Evolutionary conservation across 352 stramenopile species (phyloP).

Genomic region (Phytophthora vignae): DNA sequence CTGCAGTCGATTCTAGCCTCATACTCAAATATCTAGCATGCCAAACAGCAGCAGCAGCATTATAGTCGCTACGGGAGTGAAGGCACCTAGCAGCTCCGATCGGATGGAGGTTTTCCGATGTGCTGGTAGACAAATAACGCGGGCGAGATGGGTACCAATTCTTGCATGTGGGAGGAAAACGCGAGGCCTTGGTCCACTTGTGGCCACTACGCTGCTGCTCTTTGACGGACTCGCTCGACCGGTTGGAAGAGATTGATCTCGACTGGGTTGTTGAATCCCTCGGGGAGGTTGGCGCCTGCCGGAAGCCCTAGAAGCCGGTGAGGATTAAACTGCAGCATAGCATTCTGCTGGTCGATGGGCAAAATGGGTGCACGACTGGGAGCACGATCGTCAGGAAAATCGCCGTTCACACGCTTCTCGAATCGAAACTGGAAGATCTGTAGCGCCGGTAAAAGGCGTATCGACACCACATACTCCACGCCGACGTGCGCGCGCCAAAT

Average conservation of each 20-base stretch:
- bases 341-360: background rate
- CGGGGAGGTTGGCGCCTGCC: background rate
- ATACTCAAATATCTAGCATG: too few relatives aligned
- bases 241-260: background rate
- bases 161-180: too few relatives aligned
- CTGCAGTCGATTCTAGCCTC: too few relatives aligned
- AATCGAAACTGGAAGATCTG: conserved; percentile 3
- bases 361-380: background rate
- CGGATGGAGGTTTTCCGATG: too few relatives aligned
- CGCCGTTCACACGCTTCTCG: background rate
- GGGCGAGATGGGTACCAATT: too few relatives aligned
- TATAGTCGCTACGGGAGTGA: too few relatives aligned
- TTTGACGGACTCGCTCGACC: background rate
- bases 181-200: too few relatives aligned
- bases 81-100: too few relatives aligned
- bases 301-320: conserved; percentile 6
- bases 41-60: too few relatives aligned
- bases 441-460: background rate
- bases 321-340: conserved; percentile 4
- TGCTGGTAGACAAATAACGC: too few relatives aligned
- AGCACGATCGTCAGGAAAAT: background rate
- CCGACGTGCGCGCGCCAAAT: background rate
- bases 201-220: too few relatives aligned
- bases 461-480: background rate
- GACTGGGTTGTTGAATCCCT: background rate